A percentile compares a stretch with the other conserved stretches of the same genome.
Evolutionary conservation across 345 rosid species (phyloP).

Genomic region (Gossypium ekmanianum): DNA sequence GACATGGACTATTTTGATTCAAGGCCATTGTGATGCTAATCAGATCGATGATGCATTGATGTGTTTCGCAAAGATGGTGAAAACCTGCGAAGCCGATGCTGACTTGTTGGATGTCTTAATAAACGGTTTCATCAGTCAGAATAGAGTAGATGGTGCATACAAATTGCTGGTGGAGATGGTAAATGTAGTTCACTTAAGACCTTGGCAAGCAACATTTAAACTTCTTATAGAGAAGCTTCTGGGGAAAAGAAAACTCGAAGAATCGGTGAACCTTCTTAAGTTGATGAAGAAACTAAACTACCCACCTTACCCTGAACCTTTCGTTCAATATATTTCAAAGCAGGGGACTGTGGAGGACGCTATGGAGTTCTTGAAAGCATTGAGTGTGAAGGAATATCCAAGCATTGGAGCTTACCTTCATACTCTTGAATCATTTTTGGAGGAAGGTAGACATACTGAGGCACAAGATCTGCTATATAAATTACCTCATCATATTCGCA

Average conservation of each 20-base stretch:
- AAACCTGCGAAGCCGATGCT: constrained; percentile 49
- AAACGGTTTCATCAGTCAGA: constrained; percentile 56
- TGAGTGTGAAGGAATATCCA: constrained; percentile 61
- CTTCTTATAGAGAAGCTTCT: constrained; percentile 63
- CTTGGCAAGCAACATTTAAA: constrained; percentile 82
- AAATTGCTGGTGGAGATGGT: constrained; percentile 56
- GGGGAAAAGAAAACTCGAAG: constrained; percentile 59
- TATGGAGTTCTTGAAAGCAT: constrained; percentile 54
- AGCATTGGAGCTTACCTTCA: constrained; percentile 47
- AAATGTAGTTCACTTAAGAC: constrained; percentile 43
- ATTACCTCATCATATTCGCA: constrained; percentile 73
- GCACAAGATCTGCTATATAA: constrained; percentile 63
- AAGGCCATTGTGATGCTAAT: constrained; percentile 65
- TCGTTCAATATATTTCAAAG: constrained; percentile 59
- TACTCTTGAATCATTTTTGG: constrained; percentile 52
- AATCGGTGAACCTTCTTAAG: constrained; percentile 63
- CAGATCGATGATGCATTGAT: constrained; percentile 57
- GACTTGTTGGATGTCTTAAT: constrained; percentile 60
- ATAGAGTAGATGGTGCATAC: constrained; percentile 61
- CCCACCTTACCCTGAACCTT: constrained; percentile 61
- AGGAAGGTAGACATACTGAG: constrained; percentile 75
- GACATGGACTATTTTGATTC: constrained; percentile 91
- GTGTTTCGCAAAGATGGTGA: constrained; percentile 55
- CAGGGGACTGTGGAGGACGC: constrained; percentile 69
- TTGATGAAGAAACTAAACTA: constrained; percentile 63